Percentiles rank a stretch among this genome's conserved stretches.
These are phyloP conservation scores for Eremothecium sinecaudum DNA, from an alignment of 1,139 yeast genomes.

Conservation along the genomic window DNA sequence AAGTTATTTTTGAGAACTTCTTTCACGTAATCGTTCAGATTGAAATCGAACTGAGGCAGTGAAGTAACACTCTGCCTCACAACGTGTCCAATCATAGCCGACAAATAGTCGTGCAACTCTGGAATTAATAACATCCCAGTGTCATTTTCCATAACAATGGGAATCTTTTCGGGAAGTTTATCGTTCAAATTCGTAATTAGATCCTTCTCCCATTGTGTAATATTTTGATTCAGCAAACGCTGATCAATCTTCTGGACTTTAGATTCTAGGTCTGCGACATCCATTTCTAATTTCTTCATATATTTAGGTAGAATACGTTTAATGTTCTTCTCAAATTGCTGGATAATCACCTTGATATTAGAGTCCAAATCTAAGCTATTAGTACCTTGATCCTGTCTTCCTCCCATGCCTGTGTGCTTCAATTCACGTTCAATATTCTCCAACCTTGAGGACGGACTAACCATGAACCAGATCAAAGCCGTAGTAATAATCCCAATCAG, in stretches of 20 bases:
- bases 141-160: slow-evolving; percentile 19
- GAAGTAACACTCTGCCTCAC: slow-evolving; percentile 9
- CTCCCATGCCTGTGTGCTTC: slow-evolving; percentile 15
- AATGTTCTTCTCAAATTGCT: slow-evolving; percentile 29
- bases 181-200: slow-evolving; percentile 16
- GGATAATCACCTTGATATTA: slow-evolving; percentile 23
- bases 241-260: slow-evolving; percentile 17
- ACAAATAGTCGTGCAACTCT: slow-evolving; percentile 23
- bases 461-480: slow-evolving; percentile 2
- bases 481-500: slow-evolving; percentile 1
- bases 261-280: slow-evolving; percentile 13
- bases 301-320: slow-evolving; percentile 24
- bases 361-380: slow-evolving; percentile 26
- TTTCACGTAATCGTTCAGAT: slow-evolving; percentile 24
- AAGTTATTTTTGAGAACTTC: slow-evolving; percentile 26
- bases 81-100: slow-evolving; percentile 15
- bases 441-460: background rate
- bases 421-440: slow-evolving; percentile 5
- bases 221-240: slow-evolving; percentile 16
- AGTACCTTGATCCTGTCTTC: slow-evolving; percentile 26
- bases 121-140: slow-evolving; percentile 24
- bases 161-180: slow-evolving; percentile 25
- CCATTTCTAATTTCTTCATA: slow-evolving; percentile 12
- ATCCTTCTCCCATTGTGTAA: slow-evolving; percentile 22
- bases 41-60: slow-evolving; percentile 16